A percentile compares a stretch with the other conserved stretches of the same genome.
Evolutionary conservation across 75 land plant species (phyloP).

Genomic region (Cupressus sempervirens): DNA sequence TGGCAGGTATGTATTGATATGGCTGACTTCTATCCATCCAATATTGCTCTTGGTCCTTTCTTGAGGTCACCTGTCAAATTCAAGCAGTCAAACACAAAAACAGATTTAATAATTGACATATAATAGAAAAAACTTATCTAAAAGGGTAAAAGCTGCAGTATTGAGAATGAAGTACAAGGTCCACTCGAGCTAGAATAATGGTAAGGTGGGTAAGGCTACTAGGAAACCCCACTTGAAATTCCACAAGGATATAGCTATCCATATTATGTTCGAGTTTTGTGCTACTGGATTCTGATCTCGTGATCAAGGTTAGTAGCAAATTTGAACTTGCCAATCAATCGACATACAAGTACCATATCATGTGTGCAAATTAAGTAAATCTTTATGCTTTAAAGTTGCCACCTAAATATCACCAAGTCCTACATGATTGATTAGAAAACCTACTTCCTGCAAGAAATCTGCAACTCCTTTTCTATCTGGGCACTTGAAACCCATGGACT

Average conservation of each 20-base stretch:
- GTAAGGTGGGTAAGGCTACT: neutral
- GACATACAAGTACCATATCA: constrained; percentile 15
- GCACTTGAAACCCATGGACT: constrained; percentile 31
- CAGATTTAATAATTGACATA: constrained; percentile 2
- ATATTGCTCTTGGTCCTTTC: constrained; percentile 49
- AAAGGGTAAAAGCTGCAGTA: neutral
- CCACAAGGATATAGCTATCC: neutral
- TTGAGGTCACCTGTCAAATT: constrained; percentile 37
- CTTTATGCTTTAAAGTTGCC: constrained; percentile 27
- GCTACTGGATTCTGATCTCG: neutral
- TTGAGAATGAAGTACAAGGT: neutral
- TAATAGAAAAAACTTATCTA: neutral
- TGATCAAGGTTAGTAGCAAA: neutral
- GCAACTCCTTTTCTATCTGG: constrained; percentile 38
- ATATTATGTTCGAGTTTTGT: neutral
- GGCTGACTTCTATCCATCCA: constrained; percentile 34
- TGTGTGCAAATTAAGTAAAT: constrained; percentile 15
- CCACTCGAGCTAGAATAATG: neutral
- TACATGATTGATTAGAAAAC: constrained; percentile 5
- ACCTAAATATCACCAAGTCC: constrained; percentile 1
- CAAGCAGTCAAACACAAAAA: constrained; percentile 22
- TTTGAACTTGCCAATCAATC: neutral
- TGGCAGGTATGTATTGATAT: constrained; percentile 29
- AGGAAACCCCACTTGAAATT: neutral
- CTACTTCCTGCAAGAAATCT: constrained; percentile 40